Conservation (phyloP, 2,329 filamentous ascomycete species). For the Penicillium frequentans region DNA sequence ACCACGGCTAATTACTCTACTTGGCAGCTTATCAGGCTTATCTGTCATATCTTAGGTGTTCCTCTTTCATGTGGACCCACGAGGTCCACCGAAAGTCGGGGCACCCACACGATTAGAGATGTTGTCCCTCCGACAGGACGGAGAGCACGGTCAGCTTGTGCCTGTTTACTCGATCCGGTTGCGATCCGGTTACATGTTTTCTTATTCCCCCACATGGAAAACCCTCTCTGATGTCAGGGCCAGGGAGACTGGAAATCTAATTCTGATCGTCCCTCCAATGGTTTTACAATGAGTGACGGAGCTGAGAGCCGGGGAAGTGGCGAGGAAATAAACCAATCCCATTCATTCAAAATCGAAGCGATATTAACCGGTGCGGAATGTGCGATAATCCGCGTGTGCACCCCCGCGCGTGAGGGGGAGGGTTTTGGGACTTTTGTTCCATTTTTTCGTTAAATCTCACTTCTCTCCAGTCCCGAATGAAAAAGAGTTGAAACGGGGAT, state of each 20-base stretch:
- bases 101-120: constrained; percentile 6
- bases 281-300: not conserved
- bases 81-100: constrained; percentile 7
- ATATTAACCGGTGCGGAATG: constrained; percentile 1
- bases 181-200: not conserved
- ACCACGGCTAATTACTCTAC: constrained; percentile 32
- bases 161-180: not conserved
- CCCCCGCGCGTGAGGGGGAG: not conserved
- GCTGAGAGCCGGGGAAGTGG: not conserved
- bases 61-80: constrained; percentile 11
- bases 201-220: not conserved
- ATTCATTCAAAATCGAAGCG: not conserved
- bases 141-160: not conserved
- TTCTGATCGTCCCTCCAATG: not conserved
- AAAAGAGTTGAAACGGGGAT: not conserved
- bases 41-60: constrained; percentile 20
- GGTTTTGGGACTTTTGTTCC: not conserved
- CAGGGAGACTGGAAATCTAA: not conserved
- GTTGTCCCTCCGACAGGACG: constrained; percentile 1
- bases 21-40: constrained; percentile 26
- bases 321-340: not conserved
- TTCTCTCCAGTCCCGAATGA: not conserved
- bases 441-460: not conserved
- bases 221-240: constrained; percentile 1
- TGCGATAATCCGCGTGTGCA: not conserved